A percentile compares a stretch with the other conserved stretches of the same genome.
Conservation (phyloP, 805 yeast species). For the Jamesozyma jinghongensis region DNA sequence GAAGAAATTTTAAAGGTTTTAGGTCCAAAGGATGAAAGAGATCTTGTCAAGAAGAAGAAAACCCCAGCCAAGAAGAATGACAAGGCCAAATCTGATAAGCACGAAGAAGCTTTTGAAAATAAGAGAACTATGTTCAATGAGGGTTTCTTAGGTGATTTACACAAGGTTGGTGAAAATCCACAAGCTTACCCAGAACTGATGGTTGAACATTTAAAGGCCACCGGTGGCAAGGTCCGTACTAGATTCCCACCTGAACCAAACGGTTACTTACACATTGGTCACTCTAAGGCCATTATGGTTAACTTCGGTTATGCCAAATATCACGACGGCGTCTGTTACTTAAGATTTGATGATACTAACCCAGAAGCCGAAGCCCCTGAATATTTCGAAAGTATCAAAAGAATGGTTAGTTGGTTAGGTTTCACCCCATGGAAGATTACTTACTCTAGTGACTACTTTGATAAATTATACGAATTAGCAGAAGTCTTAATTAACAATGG, state of each 20-base stretch:
- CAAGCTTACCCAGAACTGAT: conserved; percentile 82
- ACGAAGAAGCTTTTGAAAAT: conserved; percentile 8
- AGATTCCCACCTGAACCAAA: conserved; percentile 98
- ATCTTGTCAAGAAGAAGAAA: conserved; percentile 67
- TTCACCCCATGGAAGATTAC: conserved; percentile 90
- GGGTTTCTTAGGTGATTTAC: conserved; percentile 92
- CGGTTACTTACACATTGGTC: conserved; percentile 98
- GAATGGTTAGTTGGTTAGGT: conserved; percentile 90
- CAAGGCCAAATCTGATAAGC: conserved; percentile 17
- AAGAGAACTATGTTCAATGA: conserved; percentile 80
- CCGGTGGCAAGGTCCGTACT: conserved; percentile 78
- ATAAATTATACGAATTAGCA: conserved; percentile 78
- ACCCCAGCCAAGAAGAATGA: conserved; percentile 31
- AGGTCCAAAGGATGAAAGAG: conserved; percentile 97
- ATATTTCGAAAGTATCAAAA: conserved; percentile 73
- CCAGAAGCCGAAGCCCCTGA: conserved; percentile 98
- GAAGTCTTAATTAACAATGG: conserved; percentile 64
- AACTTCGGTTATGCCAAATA: conserved; percentile 94
- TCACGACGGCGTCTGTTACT: conserved; percentile 78
- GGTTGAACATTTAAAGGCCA: conserved; percentile 67
- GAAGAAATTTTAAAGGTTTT: conserved; percentile 56
- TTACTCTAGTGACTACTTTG: conserved; percentile 93
- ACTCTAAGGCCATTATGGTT: conserved; percentile 94
- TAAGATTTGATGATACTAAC: conserved; percentile 94
- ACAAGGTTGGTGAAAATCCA: conserved; percentile 90